Percentiles rank a stretch among this genome's conserved stretches.
Conservation (phyloP, 305 asterid genomes). For the Ajuga reptans region DNA sequence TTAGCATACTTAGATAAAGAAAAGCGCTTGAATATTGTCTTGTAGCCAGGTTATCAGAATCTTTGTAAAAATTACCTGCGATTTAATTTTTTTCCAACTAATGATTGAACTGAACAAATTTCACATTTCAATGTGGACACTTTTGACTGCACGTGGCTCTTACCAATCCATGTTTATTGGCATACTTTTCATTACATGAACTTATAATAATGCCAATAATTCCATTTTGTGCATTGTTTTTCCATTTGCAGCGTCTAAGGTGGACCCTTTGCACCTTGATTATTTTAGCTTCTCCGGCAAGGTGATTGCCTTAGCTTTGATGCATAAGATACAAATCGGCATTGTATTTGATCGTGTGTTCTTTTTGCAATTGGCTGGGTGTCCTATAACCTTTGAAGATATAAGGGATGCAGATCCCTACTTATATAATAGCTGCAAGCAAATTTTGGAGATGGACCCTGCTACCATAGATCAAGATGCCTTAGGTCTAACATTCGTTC, state of each 20-base stretch:
- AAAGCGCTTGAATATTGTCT: constrained; percentile 1
- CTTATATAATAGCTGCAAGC: constrained; percentile 74
- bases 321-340: constrained; percentile 80
- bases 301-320: constrained; percentile 74
- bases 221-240: constrained; percentile 14
- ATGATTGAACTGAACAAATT: neutral
- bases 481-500: constrained; percentile 65
- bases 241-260: constrained; percentile 65
- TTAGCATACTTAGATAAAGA: neutral
- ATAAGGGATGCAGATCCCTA: constrained; percentile 68
- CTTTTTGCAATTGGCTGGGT: constrained; percentile 61
- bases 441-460: constrained; percentile 77
- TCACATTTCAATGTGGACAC: neutral
- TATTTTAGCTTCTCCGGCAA: constrained; percentile 74
- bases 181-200: constrained; percentile 1
- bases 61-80: neutral
- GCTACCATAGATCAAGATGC: constrained; percentile 64
- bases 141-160: neutral
- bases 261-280: constrained; percentile 70
- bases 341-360: constrained; percentile 66
- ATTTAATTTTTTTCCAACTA: neutral
- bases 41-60: neutral
- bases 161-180: neutral
- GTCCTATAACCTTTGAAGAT: constrained; percentile 54
- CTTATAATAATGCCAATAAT: constrained; percentile 18